Conservation (phyloP, 169 alveolate species). For the Eimeria praecox region DNA sequence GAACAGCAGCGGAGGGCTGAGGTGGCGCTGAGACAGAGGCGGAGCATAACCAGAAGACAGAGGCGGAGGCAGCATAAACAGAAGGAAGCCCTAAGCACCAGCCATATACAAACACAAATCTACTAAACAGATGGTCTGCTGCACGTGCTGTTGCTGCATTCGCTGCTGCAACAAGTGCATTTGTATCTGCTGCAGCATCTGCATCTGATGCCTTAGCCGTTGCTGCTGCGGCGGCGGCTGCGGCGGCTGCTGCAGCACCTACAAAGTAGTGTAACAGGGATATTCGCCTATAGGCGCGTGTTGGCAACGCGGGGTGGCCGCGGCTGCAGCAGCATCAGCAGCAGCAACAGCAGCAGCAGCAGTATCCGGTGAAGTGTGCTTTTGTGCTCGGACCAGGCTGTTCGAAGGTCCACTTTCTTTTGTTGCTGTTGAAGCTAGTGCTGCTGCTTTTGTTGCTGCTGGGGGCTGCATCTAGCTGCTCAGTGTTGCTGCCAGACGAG, state of each 20-base stretch:
- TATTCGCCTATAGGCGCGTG: neutral
- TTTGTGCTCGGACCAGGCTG: neutral
- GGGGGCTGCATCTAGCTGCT: neutral
- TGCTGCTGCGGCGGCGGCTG: neutral
- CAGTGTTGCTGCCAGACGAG: neutral
- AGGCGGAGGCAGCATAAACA: neutral
- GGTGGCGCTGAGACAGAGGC: neutral
- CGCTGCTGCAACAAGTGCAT: neutral
- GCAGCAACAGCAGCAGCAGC: neutral
- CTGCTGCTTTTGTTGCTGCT: neutral
- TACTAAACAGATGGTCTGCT: neutral
- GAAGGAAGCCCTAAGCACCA: neutral
- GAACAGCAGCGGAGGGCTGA: neutral
- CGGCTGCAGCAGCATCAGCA: neutral
- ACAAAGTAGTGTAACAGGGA: neutral
- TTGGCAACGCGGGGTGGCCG: neutral
- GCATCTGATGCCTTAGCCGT: neutral
- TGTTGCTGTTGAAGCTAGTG: neutral
- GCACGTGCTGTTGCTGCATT: neutral
- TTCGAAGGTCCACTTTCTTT: neutral
- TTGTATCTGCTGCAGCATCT: neutral
- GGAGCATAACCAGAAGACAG: no score
- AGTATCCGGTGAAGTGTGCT: neutral
- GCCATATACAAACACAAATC: neutral
- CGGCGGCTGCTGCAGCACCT: no score